Base-by-base conservation (phyloP, 148 eudicot species). In the Amaranthus palmeri region DNA sequence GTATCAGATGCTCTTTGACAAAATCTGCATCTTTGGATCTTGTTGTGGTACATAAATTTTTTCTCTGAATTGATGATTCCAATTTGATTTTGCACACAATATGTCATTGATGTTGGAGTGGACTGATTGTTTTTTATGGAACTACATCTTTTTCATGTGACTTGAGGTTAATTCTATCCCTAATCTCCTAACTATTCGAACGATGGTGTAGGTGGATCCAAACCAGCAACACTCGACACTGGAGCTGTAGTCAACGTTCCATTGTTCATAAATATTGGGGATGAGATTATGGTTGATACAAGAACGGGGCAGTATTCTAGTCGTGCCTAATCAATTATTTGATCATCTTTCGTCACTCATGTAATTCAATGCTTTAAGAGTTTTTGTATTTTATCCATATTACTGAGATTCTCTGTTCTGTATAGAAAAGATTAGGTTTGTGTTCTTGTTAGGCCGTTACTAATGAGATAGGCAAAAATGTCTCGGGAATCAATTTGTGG, bases 261-360 rank as follows among this genome's bases (percentile, higher is more conserved):
- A 18, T 82, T 93, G 83, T 93, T 93, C 76, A 76, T 89, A 72
- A 81, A 82, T 12, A 73, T 77, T 49, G 98, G 92, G 5, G 82
- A 88, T 52, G 85, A 82, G 68, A 84, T 93, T 53, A n/a, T 89
- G 79, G 82, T 93, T 48, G 98, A 93, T 79, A 80, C 98, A 54
- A 89, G 97, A 87, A 91, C 89, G 6, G 97, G 98, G 68, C 91
- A 85, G 75, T 91, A 93, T 74, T 82, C 79, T 77, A 85, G 74
- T 75, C 90, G 97, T 41, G 97, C 85, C 44, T 91, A 76, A 82
- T 74, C 60, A 47, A 49, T 59, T 42, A 43, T 15, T 44, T 53
- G 40, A 12, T 13, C 36, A 41, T 3, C 18, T 58, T 42, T 36
- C 8, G 55, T 17, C 69, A 53, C 43, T 63, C 15, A 59, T 58